Evolutionary conservation across 169 alveolate genomes (phyloP), one percentile per base, ranked within the genome.

Genomic region (Eimeria sp.): DNA sequence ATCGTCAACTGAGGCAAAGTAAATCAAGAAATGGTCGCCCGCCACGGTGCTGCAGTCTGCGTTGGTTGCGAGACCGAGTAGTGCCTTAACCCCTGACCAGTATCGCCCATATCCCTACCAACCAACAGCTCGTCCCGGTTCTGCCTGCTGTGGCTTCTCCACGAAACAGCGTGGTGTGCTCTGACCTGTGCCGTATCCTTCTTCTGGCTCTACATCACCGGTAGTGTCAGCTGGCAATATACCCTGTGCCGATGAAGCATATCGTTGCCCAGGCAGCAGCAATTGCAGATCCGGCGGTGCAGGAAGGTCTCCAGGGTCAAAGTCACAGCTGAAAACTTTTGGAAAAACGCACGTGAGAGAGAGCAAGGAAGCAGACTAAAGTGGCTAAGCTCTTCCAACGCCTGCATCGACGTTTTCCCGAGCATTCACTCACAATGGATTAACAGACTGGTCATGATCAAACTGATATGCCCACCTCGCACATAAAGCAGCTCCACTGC

Each of bases 241-340:
- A 67, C 30, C 47, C 25, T 67, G 78, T 67, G 78, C 18, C 4
- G 25, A 7, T 58, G 80, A n/a, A 34, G 80, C 80, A 80, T 86
- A 86, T 34, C 63, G 80, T 47, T 86, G 80, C 61, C 80, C 80
- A 61, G 75, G 78, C 76, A 86, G 92, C 49, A 57, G 80, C 78
- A 86, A 58, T 61, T 80, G 34, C 16, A 61, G 58, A 22, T 61
- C 92, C 30, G 92, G 75, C 20, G 78, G 92, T 5, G 65, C 63
- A 9, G 92, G 92, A 40, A 86, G 92, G 20, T 86, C 80, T n/a
- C 34, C 82, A 9, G 92, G 92, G 63, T 86, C 47, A 61, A 86
- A 86, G 92, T 86, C 92, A n/a, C 92, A 86, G 92, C 92, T 86
- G 61, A 86, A 86, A 40, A 86, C 92, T 86, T 43, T 43, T 25